Conservation (phyloP, 495 filamentous ascomycete species). For the Parmelia sp. region DNA sequence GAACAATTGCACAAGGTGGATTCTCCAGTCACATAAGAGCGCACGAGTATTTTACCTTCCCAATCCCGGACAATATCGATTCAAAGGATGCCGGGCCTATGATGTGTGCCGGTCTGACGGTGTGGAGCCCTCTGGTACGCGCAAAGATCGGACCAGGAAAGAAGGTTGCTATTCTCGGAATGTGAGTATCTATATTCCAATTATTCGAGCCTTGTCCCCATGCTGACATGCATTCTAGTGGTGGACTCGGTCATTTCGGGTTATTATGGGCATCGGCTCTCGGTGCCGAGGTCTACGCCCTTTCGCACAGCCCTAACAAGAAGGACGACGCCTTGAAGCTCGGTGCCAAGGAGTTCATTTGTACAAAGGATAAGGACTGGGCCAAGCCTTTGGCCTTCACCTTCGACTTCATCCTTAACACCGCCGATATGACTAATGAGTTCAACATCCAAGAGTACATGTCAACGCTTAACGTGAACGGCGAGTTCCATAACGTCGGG, state of each 20-base stretch:
- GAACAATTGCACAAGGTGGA: constrained; percentile 58
- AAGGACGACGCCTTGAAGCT: constrained; percentile 60
- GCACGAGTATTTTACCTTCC: constrained; percentile 64
- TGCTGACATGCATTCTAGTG: constrained; percentile 25
- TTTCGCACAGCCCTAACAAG: constrained; percentile 62
- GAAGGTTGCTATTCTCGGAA: constrained; percentile 49
- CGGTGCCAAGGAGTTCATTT: constrained; percentile 69
- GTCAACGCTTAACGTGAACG: constrained; percentile 74
- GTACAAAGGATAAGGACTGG: constrained; percentile 62
- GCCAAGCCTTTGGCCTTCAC: constrained; percentile 49
- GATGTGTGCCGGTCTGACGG: constrained; percentile 83
- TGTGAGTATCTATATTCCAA: constrained; percentile 29
- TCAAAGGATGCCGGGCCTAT: constrained; percentile 70
- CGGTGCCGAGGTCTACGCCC: constrained; percentile 64
- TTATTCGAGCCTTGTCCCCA: neutral
- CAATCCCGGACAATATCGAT: constrained; percentile 68
- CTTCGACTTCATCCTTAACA: constrained; percentile 72
- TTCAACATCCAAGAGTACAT: constrained; percentile 69
- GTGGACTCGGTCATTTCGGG: constrained; percentile 71
- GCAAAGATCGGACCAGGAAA: constrained; percentile 23
- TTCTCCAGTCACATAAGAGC: constrained; percentile 65
- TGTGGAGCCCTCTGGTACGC: constrained; percentile 66
- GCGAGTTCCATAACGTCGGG: constrained; percentile 74
- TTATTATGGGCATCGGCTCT: constrained; percentile 65
- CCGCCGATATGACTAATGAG: constrained; percentile 59